These are phyloP conservation scores for Artemisia annua DNA, from an alignment of 129 eudicot genomes.

Conservation along the genomic window DNA sequence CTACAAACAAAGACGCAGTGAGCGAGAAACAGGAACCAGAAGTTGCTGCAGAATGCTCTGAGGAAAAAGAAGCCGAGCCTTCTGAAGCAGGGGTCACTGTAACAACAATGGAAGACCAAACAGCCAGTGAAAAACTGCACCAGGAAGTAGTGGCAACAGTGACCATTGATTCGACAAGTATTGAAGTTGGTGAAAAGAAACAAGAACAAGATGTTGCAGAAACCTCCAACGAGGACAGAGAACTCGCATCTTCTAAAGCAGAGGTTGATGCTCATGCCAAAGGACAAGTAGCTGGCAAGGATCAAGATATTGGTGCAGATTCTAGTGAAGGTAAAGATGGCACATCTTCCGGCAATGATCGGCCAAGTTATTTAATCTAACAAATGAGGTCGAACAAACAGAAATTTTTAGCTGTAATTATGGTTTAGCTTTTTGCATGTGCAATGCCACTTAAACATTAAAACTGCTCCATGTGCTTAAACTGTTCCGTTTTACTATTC, in stretches of 20 bases:
- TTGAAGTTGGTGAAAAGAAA: too few relatives aligned
- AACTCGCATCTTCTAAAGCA: not conserved
- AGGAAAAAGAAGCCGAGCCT: not conserved
- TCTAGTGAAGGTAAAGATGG: not conserved
- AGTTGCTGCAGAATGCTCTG: not conserved
- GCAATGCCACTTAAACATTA: not conserved
- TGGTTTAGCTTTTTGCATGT: constrained; percentile 9
- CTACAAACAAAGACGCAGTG: too few relatives aligned
- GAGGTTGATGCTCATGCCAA: not conserved
- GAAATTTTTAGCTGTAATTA: not conserved
- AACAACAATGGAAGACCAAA: not conserved
- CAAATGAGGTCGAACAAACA: not conserved
- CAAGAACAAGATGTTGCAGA: not conserved
- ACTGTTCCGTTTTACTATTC: not conserved
- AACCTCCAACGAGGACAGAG: not conserved
- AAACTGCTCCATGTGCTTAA: not conserved
- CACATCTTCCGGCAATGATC: not conserved
- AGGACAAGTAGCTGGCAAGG: constrained; percentile 5
- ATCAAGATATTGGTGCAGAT: constrained; percentile 5
- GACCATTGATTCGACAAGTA: too few relatives aligned
- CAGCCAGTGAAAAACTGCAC: too few relatives aligned
- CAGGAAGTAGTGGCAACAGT: too few relatives aligned
- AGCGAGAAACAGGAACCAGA: not conserved
- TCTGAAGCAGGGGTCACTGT: not conserved
- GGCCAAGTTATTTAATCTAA: not conserved